phyloP scores from a whole-genome alignment of 2,329 filamentous ascomycete genomes.

The Aphanocladium album region DNA sequence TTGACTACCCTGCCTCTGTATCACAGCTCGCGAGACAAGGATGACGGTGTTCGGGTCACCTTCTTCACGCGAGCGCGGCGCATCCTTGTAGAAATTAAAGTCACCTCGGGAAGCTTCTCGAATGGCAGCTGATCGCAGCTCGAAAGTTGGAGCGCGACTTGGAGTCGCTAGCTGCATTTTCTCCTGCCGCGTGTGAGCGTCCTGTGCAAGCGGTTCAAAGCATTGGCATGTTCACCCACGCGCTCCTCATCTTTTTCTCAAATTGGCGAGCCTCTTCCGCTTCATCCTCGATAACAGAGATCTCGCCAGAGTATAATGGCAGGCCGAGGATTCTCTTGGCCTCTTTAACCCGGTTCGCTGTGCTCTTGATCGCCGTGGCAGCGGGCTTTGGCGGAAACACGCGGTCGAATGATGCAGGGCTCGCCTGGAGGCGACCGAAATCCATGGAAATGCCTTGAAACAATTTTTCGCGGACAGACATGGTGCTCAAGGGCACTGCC shows the following conservation, averaged over 20 bases:
- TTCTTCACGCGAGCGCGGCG: neutral
- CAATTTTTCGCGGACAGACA: neutral
- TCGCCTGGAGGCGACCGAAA: neutral
- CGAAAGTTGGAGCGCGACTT: neutral
- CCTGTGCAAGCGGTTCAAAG: neutral
- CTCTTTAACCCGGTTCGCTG: neutral
- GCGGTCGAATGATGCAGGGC: neutral
- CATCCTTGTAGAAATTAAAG: neutral
- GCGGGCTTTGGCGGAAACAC: neutral
- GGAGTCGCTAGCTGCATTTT: neutral
- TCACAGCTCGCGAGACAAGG: neutral
- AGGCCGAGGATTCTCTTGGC: neutral
- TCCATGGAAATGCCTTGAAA: neutral
- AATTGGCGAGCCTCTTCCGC: neutral
- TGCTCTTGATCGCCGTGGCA: neutral
- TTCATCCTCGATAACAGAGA: neutral
- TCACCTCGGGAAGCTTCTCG: neutral
- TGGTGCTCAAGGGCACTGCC: neutral
- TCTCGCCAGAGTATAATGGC: neutral
- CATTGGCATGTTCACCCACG: neutral
- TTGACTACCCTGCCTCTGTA: neutral
- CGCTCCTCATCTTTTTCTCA: neutral
- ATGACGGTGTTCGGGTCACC: neutral
- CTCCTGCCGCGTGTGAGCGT: neutral
- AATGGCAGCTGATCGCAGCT: neutral